phyloP scores from a whole-genome alignment of 495 filamentous ascomycete species.

The Aspergillus saccharolyticus region DNA sequence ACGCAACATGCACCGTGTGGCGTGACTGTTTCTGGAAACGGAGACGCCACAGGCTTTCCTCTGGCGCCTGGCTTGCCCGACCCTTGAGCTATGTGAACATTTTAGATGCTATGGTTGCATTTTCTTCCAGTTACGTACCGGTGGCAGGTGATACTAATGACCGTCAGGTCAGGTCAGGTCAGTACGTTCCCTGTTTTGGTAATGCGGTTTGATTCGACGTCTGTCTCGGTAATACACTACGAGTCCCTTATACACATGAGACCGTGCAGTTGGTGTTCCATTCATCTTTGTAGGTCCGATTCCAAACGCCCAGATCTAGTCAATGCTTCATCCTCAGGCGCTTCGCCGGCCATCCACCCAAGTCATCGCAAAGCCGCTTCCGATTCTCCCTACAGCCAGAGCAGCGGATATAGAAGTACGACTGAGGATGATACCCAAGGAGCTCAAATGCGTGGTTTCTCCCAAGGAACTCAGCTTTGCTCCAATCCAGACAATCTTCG shows the following conservation, averaged over 20 bases:
- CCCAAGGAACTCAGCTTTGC: conserved; percentile 48
- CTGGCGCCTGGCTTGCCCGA: neutral
- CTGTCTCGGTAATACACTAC: neutral
- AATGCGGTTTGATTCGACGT: neutral
- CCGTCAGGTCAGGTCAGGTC: neutral
- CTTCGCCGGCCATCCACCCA: neutral
- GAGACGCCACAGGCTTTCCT: neutral
- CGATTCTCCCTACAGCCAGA: neutral
- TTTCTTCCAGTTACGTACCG: no score
- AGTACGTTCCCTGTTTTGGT: no score
- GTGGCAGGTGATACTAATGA: no score
- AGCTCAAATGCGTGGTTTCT: conserved; percentile 44
- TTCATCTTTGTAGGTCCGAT: no score
- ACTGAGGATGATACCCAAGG: conserved; percentile 34
- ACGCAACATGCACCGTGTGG: neutral
- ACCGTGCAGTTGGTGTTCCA: neutral
- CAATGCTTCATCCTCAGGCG: neutral
- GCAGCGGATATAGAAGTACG: conserved; percentile 15
- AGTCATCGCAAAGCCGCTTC: neutral
- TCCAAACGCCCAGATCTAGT: neutral
- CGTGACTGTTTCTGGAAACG: neutral
- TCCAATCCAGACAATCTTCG: conserved; percentile 58
- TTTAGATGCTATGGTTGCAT: neutral
- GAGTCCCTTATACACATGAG: neutral
- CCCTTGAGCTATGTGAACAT: neutral